phyloP scores from a whole-genome alignment of 2,329 filamentous ascomycete species.

The Stromatinia cepivora region DNA sequence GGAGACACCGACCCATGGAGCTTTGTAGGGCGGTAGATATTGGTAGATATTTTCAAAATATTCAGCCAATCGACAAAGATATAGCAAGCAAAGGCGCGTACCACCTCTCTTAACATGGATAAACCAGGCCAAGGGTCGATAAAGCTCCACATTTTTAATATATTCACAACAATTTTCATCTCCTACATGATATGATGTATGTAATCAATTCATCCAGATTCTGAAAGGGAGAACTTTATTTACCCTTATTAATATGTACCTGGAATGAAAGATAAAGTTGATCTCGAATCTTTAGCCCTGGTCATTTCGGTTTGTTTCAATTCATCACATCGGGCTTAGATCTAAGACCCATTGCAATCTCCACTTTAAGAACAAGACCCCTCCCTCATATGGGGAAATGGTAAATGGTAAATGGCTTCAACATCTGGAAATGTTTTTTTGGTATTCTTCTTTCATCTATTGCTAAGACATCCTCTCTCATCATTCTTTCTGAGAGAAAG shows the following conservation, averaged over 20 bases:
- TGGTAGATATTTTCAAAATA: too few relatives aligned
- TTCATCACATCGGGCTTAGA: neutral
- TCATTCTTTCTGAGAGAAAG: slow-evolving; percentile 25
- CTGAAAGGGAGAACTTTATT: neutral
- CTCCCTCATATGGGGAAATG: neutral
- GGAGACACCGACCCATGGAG: neutral
- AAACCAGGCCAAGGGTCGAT: neutral
- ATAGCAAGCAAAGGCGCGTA: neutral
- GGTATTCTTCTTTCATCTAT: neutral
- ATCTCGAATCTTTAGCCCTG: slow-evolving; percentile 7
- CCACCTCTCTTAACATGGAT: neutral
- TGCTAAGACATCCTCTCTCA: slow-evolving; percentile 19
- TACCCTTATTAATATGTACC: neutral
- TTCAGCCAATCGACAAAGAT: neutral
- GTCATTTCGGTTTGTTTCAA: slow-evolving; percentile 9
- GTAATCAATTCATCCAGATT: slow-evolving; percentile 19
- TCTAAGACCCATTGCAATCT: neutral
- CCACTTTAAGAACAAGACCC: slow-evolving; percentile 14
- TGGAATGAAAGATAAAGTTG: neutral
- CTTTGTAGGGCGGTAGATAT: neutral
- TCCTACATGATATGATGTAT: too few relatives aligned
- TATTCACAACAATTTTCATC: slow-evolving; percentile 20
- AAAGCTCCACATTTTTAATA: slow-evolving; percentile 20
- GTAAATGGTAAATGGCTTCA: neutral
- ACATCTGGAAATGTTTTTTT: slow-evolving; percentile 13